Evolutionary conservation across 106 monocot species (phyloP).

Genomic region (Phalaenopsis equestris): DNA sequence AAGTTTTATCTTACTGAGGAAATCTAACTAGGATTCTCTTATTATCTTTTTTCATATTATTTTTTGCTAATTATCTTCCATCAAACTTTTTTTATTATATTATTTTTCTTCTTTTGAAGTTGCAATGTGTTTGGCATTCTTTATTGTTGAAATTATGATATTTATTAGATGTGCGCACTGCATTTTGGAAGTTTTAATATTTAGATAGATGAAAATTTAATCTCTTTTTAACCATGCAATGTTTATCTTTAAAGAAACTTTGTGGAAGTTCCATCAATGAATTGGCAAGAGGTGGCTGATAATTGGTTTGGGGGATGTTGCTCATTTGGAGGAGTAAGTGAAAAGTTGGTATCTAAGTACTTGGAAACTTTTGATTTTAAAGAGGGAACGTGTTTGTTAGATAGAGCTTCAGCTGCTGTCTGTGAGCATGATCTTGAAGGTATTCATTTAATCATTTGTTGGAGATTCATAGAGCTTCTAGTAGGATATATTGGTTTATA

Average conservation of each 20-base stretch:
- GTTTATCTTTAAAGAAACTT: slow-evolving; percentile 42
- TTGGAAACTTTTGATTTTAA: slow-evolving; percentile 32
- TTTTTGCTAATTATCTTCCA: neutral
- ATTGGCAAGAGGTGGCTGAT: slow-evolving; percentile 91
- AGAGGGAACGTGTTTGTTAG: slow-evolving; percentile 52
- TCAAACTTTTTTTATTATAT: neutral
- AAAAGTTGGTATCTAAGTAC: slow-evolving; percentile 63
- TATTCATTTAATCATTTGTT: slow-evolving; percentile 13
- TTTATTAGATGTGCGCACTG: neutral
- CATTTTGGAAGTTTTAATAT: neutral
- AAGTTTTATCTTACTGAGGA: neutral
- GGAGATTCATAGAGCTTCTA: neutral
- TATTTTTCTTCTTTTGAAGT: neutral
- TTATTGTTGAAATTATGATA: neutral
- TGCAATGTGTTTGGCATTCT: neutral
- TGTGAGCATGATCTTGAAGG: slow-evolving; percentile 65
- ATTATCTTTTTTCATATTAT: neutral
- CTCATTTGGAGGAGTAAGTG: slow-evolving; percentile 84
- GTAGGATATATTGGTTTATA: neutral
- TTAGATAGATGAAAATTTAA: neutral
- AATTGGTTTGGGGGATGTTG: slow-evolving; percentile 97
- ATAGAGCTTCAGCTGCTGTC: slow-evolving; percentile 56
- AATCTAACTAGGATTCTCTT: neutral
- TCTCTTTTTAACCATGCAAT: neutral
- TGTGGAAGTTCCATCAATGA: slow-evolving; percentile 75